Evolutionary conservation across 2,329 filamentous ascomycete species (phyloP).

Genomic region (Monosporascus sp.): DNA sequence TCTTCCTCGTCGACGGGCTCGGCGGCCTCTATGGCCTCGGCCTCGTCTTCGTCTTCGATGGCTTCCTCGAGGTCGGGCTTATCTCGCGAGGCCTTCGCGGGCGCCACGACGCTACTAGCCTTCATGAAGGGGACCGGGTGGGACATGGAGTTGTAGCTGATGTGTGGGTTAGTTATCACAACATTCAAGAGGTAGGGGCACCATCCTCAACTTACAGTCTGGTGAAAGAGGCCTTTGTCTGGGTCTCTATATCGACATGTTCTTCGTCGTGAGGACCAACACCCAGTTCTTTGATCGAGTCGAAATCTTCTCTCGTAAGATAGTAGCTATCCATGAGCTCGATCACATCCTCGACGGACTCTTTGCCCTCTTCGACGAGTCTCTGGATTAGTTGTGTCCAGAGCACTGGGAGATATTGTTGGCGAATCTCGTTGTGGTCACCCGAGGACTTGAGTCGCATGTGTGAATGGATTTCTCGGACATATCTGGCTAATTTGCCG

Average conservation of each 20-base stretch:
- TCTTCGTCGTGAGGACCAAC: constrained; percentile 79
- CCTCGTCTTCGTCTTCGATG: constrained; percentile 84
- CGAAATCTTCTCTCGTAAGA: constrained; percentile 90
- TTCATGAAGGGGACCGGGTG: constrained; percentile 98
- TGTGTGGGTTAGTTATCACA: constrained; percentile 9
- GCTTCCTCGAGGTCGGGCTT: constrained; percentile 94
- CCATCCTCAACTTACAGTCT: constrained; percentile 60
- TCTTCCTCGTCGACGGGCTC: constrained; percentile 70
- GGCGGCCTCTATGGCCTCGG: constrained; percentile 51
- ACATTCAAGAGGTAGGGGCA: not conserved
- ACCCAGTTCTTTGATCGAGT: constrained; percentile 85
- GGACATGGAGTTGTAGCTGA: constrained; percentile 76
- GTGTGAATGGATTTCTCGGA: constrained; percentile 94
- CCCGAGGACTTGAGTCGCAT: constrained; percentile 90
- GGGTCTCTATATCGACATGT: constrained; percentile 70
- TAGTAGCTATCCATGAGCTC: constrained; percentile 97
- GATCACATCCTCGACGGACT: constrained; percentile 77
- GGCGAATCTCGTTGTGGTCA: constrained; percentile 87
- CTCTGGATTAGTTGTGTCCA: constrained; percentile 76
- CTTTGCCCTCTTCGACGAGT: constrained; percentile 74
- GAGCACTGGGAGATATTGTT: constrained; percentile 86
- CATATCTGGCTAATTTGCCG: constrained; percentile 69
- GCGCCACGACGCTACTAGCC: constrained; percentile 68
- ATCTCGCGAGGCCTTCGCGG: constrained; percentile 67
- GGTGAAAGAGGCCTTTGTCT: constrained; percentile 87